Base-by-base conservation (phyloP, 306 rosid genomes). In the Cucumis hystrix region DNA sequence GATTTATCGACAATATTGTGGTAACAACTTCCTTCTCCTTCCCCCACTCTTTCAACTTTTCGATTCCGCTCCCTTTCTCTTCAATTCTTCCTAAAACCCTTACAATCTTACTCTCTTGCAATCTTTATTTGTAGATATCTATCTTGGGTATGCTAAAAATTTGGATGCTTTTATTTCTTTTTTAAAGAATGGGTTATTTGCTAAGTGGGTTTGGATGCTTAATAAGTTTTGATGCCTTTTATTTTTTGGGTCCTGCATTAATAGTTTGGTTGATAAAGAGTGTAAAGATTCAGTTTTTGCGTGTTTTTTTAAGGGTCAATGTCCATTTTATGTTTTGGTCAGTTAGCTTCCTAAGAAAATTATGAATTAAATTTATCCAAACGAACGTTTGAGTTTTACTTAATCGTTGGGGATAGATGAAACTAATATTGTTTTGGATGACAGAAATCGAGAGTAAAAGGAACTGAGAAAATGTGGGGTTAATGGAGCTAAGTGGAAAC, bases 1-100 rank as follows among this genome's bases (percentile, higher is more conserved):
- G 82, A 85, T 88, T 85, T 96, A 92, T 79, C 91, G 88, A 55
- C 88, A 87, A 69, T 96, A 71, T 79, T 88, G 83, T 74, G 92
- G 99, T 95, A 83, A 84, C n/a, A 83, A 80, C 17, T 54, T 49
- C 59, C 39, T 49, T 11, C 28, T 11, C 14, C 14, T 58, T 63
- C 8, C 74, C 25, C 11, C 63, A 71, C 40, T 35, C 13, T 18
- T 77, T 67, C 17, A 7, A 30, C 8, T 78, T 33, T 6, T 16
- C 15, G 20, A n/a, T 20, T 58, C 60, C 25, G 47, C 23, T 15
- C 15, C 18, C 25, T 39, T 1, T 12, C 13, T 73, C 61, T 72
- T 13, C 35, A 63, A 63, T 52, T 52, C 30, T 69, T 72, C 13
- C 10, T 52, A 28, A 8, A 51, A 7, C 57, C 75, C 18, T 47